These are phyloP conservation scores for Pyricularia grisea DNA, from an alignment of 2,329 filamentous ascomycete genomes.

Conservation along the genomic window DNA sequence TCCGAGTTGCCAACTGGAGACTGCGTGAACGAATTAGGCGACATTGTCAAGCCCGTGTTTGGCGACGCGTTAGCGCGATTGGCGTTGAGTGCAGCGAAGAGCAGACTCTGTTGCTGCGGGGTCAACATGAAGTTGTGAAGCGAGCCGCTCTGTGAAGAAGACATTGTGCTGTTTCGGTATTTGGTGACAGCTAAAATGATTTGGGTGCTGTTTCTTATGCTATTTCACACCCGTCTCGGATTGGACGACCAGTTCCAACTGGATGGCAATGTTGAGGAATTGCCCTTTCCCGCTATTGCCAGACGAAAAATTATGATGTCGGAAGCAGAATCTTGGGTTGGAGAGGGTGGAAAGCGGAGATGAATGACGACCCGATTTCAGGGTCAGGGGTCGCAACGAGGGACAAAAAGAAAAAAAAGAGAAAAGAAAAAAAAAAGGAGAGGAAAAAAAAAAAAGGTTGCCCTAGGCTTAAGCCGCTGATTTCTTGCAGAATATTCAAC, in stretches of 20 bases:
- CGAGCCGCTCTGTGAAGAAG: constrained; percentile 32
- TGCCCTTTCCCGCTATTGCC: not conserved
- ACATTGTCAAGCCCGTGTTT: constrained; percentile 29
- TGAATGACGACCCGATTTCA: not conserved
- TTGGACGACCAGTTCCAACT: not conserved
- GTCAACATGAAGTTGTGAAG: constrained; percentile 58
- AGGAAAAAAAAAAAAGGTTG: not conserved
- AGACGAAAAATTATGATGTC: not conserved
- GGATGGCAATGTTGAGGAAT: not conserved
- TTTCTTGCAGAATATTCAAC: not conserved
- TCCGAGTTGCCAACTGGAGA: constrained; percentile 37
- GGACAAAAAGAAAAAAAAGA: too few species aligned
- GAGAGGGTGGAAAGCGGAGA: not conserved
- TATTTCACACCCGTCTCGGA: not conserved
- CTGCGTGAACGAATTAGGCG: constrained; percentile 38
- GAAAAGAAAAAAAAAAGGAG: not conserved
- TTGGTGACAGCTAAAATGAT: not conserved
- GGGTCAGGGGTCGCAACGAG: not conserved
- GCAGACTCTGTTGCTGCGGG: constrained; percentile 65
- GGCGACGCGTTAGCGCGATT: constrained; percentile 40
- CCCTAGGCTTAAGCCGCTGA: not conserved
- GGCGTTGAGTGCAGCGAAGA: constrained; percentile 68
- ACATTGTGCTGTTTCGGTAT: not conserved
- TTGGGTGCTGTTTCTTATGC: not conserved
- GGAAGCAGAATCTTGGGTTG: not conserved